Conservation (phyloP, 164 flowering plant genomes). For the Nymphaea thermarum region DNA sequence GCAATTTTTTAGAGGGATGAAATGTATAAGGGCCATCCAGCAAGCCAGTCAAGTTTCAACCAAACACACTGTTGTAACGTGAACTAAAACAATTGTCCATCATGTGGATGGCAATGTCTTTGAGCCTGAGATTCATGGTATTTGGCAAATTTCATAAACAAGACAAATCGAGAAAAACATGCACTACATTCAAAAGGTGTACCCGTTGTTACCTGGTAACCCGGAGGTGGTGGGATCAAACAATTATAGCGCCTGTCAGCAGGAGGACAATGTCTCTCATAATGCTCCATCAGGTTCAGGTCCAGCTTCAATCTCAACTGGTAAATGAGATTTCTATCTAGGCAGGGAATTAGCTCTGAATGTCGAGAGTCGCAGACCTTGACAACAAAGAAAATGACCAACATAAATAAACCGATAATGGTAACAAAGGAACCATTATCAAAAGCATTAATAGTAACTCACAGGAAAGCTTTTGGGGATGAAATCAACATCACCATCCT, state of each 20-base stretch:
- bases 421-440: too few relatives aligned
- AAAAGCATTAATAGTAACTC: conserved; percentile 16
- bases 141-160: too few relatives aligned
- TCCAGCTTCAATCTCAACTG: conserved; percentile 80
- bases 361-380: conserved; percentile 87
- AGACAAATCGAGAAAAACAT: too few relatives aligned
- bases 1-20: too few relatives aligned
- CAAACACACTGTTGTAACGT: too few relatives aligned
- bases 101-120: too few relatives aligned
- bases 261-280: conserved; percentile 80
- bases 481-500: conserved; percentile 44
- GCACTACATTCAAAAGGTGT: too few relatives aligned
- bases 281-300: conserved; percentile 79
- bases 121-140: too few relatives aligned
- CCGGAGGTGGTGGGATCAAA: conserved; percentile 81
- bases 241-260: conserved; percentile 83
- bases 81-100: too few relatives aligned
- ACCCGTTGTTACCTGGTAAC: conserved; percentile 54
- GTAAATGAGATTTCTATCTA: conserved; percentile 72
- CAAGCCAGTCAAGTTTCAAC: too few relatives aligned
- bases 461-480: conserved; percentile 75
- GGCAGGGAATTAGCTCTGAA: conserved; percentile 81
- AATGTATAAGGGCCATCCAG: too few relatives aligned
- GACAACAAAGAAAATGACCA: neutral
- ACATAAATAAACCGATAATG: too few relatives aligned